These are phyloP conservation scores for Wickerhamiella brachini DNA, from an alignment of 805 yeast genomes.

Conservation along the genomic window DNA sequence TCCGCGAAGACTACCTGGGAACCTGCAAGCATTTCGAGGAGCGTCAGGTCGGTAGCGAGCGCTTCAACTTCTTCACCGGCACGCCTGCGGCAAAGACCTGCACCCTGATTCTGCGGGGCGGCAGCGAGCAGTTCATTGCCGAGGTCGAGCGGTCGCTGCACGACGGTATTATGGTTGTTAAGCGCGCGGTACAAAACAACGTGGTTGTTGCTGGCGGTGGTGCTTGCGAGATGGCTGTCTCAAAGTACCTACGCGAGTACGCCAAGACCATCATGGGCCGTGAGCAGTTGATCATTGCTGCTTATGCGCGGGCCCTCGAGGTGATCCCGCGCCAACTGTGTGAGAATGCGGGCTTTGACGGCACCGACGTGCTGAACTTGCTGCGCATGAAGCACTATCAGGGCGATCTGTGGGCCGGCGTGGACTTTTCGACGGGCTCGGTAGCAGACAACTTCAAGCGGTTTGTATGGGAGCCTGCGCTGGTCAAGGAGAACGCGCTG, in stretches of 20 bases:
- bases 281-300: conserved; percentile 83
- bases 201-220: conserved; percentile 97
- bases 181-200: conserved; percentile 79
- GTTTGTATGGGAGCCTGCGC: conserved; percentile 96
- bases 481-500: conserved; percentile 86
- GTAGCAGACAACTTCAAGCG: conserved; percentile 73
- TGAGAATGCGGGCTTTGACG: conserved; percentile 98
- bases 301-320: conserved; percentile 90
- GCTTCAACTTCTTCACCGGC: conserved; percentile 86
- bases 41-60: conserved; percentile 88
- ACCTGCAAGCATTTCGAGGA: conserved; percentile 81
- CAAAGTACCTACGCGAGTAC: conserved; percentile 74
- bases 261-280: conserved; percentile 86
- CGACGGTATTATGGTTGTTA: conserved; percentile 97
- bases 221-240: conserved; percentile 95
- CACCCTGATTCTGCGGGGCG: conserved; percentile 87
- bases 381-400: conserved; percentile 88
- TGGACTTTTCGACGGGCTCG: conserved; percentile 71
- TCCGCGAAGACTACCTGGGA: conserved; percentile 61
- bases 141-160: conserved; percentile 96
- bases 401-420: conserved; percentile 85
- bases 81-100: conserved; percentile 89
- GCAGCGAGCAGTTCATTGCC: conserved; percentile 95
- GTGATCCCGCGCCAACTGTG: conserved; percentile 94
- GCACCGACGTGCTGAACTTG: conserved; percentile 83